Conservation (phyloP, 1,284 basidiomycete genomes). For the Tilletiopsis washingtonensis region DNA sequence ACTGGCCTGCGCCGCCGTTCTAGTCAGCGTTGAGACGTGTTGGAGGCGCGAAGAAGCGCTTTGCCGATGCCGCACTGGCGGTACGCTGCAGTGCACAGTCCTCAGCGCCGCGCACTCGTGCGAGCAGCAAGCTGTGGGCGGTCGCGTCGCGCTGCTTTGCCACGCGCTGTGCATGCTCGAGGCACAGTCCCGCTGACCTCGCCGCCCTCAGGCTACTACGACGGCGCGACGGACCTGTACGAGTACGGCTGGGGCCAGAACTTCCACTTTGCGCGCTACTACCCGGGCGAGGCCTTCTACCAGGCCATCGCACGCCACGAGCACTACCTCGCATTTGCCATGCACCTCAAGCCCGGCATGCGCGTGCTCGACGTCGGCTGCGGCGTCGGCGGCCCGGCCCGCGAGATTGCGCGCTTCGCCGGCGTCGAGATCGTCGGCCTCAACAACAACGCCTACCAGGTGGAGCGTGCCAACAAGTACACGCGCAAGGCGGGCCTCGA, state of each 20-base stretch:
- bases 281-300: slow-evolving; percentile 83
- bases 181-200: no score
- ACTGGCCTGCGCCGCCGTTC: no score
- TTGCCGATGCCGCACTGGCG: no score
- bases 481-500: slow-evolving; percentile 70
- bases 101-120: no score
- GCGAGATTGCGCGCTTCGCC: slow-evolving; percentile 86
- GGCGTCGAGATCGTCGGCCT: slow-evolving; percentile 79
- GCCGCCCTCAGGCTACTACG: slow-evolving; percentile 81
- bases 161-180: no score
- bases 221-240: slow-evolving; percentile 91
- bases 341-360: slow-evolving; percentile 66
- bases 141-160: no score
- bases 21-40: no score
- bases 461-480: slow-evolving; percentile 75
- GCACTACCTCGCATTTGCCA: slow-evolving; percentile 77
- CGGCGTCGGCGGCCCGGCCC: slow-evolving; percentile 91
- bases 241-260: slow-evolving; percentile 90
- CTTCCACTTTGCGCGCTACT: slow-evolving; percentile 98
- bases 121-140: no score
- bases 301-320: slow-evolving; percentile 84
- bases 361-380: slow-evolving; percentile 95
- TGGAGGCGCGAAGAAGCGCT: no score
- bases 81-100: no score
- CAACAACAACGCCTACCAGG: slow-evolving; percentile 97